Evolutionary conservation across 2,329 filamentous ascomycete genomes (phyloP).

Genomic region (Phyllosticta citriasiana): DNA sequence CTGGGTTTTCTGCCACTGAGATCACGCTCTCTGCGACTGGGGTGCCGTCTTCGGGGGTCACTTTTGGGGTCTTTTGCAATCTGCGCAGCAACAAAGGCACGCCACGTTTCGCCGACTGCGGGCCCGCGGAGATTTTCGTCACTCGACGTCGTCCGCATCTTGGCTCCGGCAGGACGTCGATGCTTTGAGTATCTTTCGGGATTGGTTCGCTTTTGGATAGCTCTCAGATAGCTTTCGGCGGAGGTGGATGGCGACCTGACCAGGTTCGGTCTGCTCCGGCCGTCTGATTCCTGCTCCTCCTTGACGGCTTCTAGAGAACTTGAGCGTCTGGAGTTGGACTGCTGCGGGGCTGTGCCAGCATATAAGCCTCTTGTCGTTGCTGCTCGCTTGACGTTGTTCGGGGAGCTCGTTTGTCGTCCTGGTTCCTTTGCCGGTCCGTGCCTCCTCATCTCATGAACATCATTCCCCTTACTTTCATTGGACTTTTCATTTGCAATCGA

Average conservation of each 20-base stretch:
- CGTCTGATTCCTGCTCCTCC: neutral
- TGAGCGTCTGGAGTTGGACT: neutral
- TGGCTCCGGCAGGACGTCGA: neutral
- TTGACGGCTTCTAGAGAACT: neutral
- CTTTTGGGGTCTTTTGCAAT: neutral
- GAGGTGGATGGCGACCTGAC: neutral
- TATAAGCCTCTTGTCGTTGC: neutral
- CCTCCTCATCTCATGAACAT: neutral
- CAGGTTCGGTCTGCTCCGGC: neutral
- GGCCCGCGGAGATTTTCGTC: neutral
- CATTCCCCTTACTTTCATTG: neutral
- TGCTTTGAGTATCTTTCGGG: neutral
- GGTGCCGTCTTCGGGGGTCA: neutral
- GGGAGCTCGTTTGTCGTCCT: neutral
- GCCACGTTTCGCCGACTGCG: neutral
- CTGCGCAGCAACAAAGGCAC: neutral
- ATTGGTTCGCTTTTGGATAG: neutral
- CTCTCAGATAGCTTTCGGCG: neutral
- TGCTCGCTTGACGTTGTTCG: neutral
- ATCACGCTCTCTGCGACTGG: neutral
- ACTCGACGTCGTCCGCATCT: neutral
- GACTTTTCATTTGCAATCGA: neutral
- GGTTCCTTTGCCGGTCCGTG: neutral
- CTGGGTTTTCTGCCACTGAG: neutral
- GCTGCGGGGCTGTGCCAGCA: neutral